A percentile compares a stretch with the other conserved stretches of the same genome.
These are phyloP conservation scores for Eimeria falciformis DNA, from an alignment of 169 alveolate genomes.

Conservation along the genomic window DNA sequence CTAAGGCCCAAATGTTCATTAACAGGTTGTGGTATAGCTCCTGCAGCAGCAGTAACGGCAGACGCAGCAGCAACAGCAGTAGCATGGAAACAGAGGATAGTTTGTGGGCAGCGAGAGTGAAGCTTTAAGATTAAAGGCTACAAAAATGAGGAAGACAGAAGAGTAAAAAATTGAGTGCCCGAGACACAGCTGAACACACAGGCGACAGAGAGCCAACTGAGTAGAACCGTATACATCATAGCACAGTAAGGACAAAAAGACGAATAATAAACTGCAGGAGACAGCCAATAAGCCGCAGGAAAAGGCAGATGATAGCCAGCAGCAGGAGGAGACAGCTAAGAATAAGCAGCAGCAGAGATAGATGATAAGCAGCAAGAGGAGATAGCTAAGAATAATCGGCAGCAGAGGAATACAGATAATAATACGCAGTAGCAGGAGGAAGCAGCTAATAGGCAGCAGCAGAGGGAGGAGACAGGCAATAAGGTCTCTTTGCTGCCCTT, in stretches of 20 bases:
- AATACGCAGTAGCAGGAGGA: background rate
- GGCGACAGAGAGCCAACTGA: background rate
- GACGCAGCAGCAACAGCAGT: background rate
- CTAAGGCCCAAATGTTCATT: slow-evolving; percentile 43
- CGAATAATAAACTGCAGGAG: too few species aligned
- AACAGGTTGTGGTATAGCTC: slow-evolving; percentile 66
- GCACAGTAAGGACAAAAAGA: too few species aligned
- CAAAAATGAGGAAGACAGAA: background rate
- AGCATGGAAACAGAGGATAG: background rate
- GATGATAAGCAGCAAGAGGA: background rate
- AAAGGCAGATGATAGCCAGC: too few species aligned
- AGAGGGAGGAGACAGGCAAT: background rate
- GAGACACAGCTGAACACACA: background rate
- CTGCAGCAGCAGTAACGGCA: slow-evolving; percentile 11
- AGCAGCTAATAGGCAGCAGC: background rate
- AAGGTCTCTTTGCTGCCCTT: background rate
- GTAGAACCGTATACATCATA: too few species aligned
- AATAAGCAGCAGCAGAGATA: too few species aligned
- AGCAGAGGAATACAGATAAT: background rate
- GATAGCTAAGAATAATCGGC: background rate
- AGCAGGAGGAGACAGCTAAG: too few species aligned
- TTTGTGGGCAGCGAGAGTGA: background rate
- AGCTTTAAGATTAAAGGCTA: background rate
- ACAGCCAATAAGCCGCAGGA: too few species aligned
- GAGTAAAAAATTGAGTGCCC: background rate